Conservation (phyloP, 768 basidiomycete species). For the Boletus sensibilis region DNA sequence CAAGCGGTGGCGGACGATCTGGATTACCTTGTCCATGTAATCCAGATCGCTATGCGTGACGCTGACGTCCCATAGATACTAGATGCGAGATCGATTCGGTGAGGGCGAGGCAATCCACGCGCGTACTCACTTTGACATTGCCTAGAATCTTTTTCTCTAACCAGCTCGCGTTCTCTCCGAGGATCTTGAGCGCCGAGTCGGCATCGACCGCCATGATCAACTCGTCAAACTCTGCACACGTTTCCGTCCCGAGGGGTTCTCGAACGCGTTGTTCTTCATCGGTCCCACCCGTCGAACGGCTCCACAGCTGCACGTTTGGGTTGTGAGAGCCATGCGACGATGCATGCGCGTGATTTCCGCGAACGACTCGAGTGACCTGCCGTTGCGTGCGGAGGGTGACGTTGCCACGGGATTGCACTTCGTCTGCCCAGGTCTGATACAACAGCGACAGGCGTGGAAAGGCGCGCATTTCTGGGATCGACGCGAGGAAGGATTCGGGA, state of each 20-base stretch:
- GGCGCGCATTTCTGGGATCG: constrained; percentile 5
- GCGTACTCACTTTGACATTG: not conserved
- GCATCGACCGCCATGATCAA: constrained; percentile 8
- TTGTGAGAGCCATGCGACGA: not conserved
- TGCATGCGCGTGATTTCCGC: not conserved
- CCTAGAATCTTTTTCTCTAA: not conserved
- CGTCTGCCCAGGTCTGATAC: not conserved
- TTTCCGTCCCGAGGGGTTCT: not conserved
- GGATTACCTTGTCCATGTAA: not conserved
- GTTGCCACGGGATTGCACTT: constrained; percentile 4
- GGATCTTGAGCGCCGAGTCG: constrained; percentile 5
- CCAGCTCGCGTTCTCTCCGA: not conserved
- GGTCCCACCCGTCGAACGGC: not conserved
- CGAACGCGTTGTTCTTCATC: not conserved
- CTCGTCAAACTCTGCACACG: constrained; percentile 1
- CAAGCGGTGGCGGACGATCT: not conserved
- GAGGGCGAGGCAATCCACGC: not conserved
- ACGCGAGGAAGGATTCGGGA: constrained; percentile 12
- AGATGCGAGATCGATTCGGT: not conserved
- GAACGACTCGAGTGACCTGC: not conserved
- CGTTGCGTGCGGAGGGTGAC: not conserved
- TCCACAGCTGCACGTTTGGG: constrained; percentile 1
- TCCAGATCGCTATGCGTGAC: not conserved
- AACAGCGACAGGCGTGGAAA: constrained; percentile 3
- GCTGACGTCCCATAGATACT: not conserved